Evolutionary conservation across 495 filamentous ascomycete genomes (phyloP).

Genomic region (Aspergillus nanangensis): DNA sequence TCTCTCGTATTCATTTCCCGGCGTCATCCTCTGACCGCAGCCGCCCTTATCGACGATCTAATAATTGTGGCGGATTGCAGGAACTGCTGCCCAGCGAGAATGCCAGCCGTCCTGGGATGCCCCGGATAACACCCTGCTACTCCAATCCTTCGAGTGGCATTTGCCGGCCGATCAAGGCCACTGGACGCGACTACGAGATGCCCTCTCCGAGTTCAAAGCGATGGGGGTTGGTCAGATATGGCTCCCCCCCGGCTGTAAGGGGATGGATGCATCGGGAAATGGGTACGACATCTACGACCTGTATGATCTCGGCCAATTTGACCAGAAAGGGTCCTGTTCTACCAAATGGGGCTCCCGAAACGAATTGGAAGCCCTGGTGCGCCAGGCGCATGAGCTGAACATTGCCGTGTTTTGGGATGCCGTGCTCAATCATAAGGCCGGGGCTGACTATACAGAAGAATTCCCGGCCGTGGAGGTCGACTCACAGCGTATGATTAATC

Average conservation of each 20-base stretch:
- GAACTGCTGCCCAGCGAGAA: neutral
- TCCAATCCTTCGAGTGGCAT: conserved; percentile 77
- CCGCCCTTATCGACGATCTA: neutral
- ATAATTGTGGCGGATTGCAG: neutral
- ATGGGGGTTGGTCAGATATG: conserved; percentile 65
- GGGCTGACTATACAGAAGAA: conserved; percentile 58
- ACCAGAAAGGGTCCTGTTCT: conserved; percentile 58
- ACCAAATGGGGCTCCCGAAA: conserved; percentile 72
- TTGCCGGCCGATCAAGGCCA: conserved; percentile 59
- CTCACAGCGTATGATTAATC: conserved; percentile 33
- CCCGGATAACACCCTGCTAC: conserved; percentile 54
- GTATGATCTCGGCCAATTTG: conserved; percentile 73
- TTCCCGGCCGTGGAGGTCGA: conserved; percentile 60
- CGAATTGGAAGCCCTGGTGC: conserved; percentile 52
- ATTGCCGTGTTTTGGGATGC: conserved; percentile 69
- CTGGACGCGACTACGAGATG: conserved; percentile 54
- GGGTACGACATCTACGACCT: conserved; percentile 79
- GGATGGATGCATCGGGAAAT: conserved; percentile 55
- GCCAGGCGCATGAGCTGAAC: conserved; percentile 45
- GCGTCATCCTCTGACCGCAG: neutral
- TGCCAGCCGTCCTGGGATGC: conserved; percentile 26
- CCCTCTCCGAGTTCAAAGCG: conserved; percentile 50
- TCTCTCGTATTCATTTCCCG: neutral
- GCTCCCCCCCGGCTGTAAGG: conserved; percentile 74
- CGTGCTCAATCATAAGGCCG: conserved; percentile 76